Evolutionary conservation across 805 yeast genomes (phyloP), one percentile per base, ranked within the genome.

Genomic region (Metahyphopichia silvanorum): DNA sequence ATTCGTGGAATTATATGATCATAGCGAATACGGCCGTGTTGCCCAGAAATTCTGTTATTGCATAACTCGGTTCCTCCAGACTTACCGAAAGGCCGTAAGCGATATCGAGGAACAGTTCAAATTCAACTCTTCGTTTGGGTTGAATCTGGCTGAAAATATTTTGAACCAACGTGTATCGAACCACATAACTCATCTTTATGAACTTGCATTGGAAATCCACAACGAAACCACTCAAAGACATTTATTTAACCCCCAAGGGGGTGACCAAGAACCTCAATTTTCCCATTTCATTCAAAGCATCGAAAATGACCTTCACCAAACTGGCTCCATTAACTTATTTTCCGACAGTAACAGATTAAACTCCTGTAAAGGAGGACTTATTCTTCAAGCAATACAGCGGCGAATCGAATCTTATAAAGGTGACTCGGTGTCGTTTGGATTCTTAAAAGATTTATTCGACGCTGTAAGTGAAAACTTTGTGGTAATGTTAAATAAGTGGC

Each of bases 331-430:
- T 10, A 80, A 77, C 34, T 54, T 76, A 1, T 50, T 72, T 4
- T 65, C 79, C 1, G 85, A 81, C 46, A 65, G 50, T 13, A 53
- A 71, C 7, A 65, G 64, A 24, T 73, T 77, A 33, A 65, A 71
- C 24, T 60, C 66, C 15, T 82, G 82, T 14, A 85, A 83, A 57
- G 98, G 98, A 21, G 96, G 96, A 0, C 54, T 81, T 9, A 73
- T 85, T 0, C 56, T 91, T 23, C 65, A 73, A 32, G 63, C 83
- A 1, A 63, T 93, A 1, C 83, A 84, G 34, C 65, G 63, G 14
- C 62, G 79, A 43, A 62, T 83, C 5, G 70, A 71, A 22, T 61
- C 64, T 2, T 75, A 70, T 44, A 71, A 75, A 33, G 97, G 97
- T 2, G 93, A 88, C 49, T 51, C 68, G 0, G 59, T 57, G 2